phyloP scores from a whole-genome alignment of 495 filamentous ascomycete species.

The Trichoderma reesei region DNA sequence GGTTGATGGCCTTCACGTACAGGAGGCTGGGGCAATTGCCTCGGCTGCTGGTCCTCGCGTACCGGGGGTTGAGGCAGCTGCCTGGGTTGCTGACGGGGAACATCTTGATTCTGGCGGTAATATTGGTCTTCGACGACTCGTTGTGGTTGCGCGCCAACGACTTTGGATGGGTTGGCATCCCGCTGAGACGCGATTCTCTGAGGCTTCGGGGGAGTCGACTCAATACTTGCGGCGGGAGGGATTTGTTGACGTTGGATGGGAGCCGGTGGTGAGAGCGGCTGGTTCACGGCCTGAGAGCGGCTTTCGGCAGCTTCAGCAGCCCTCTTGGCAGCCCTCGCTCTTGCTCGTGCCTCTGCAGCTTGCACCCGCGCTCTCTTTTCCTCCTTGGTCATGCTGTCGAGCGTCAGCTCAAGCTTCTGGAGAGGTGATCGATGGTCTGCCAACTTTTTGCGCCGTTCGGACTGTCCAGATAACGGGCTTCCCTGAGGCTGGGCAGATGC shows the following conservation, averaged over 20 bases:
- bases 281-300: background rate
- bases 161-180: background rate
- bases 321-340: conserved; percentile 35
- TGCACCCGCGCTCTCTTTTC: conserved; percentile 76
- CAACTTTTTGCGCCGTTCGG: conserved; percentile 40
- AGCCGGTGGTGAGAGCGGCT: background rate
- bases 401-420: conserved; percentile 79
- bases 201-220: background rate
- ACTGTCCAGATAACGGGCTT: background rate
- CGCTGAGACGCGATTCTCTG: background rate
- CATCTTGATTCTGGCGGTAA: background rate
- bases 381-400: conserved; percentile 84
- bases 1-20: conserved; percentile 12
- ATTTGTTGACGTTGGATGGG: background rate
- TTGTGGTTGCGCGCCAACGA: background rate
- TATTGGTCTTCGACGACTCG: background rate
- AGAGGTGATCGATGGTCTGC: conserved; percentile 77
- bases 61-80: conserved; percentile 11
- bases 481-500: background rate
- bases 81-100: conserved; percentile 8
- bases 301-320: conserved; percentile 2
- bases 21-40: conserved; percentile 12
- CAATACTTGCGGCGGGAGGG: background rate
- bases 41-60: conserved; percentile 9
- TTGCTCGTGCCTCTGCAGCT: conserved; percentile 58